Evolutionary conservation across 2,329 filamentous ascomycete species (phyloP), one percentile per base, ranked within the genome.

Genomic region (Sclerotinia nivalis): DNA sequence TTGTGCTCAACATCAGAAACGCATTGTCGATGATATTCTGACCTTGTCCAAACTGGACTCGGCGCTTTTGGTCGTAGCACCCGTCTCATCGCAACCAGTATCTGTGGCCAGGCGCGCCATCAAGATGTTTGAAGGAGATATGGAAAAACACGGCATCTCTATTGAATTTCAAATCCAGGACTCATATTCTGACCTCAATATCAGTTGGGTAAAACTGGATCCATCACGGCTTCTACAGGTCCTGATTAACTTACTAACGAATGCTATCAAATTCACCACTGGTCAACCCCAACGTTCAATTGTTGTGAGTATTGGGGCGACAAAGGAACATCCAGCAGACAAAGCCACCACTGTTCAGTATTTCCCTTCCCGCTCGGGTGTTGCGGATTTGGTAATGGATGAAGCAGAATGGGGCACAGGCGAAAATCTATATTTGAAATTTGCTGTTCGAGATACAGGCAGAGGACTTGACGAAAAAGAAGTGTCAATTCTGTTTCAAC

Each of bases 251-350:
- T 83, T 96, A 1, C 87, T 92, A 8, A 93, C 91, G 6, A 95
- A 95, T 75, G 91, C 92, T 0, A 89, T 96, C 77, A 95, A 95
- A 76, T 96, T 95, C 77, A 96, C 92, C 0, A 88, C 88, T 40
- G 84, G 84, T 0, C 87, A 89, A 31, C 88, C 87, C 0, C 87
- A 88, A 73, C 72, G 77, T 47, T 82, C 82, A 1, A 83, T 88
- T 2, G 80, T 81, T 28, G 78, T 88, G 60, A 77, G 76, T 60
- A 70, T 79, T 43, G 77, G 74, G 13, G 77, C 77, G 52, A 76
- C 73, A 55, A 72, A 47, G 34, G 73, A 76, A 59, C 73, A 73
- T 12, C 31, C 76, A 45, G 67, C 88, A 85, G 2, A 82, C 89
- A 1, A 93, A 86, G 76, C 73, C 18, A 73, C 71, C 52, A 71